Percentiles rank a stretch among this genome's conserved stretches.
phyloP scores from a whole-genome alignment of 1,284 basidiomycete genomes.

The Microbotryomycetes sp. region DNA sequence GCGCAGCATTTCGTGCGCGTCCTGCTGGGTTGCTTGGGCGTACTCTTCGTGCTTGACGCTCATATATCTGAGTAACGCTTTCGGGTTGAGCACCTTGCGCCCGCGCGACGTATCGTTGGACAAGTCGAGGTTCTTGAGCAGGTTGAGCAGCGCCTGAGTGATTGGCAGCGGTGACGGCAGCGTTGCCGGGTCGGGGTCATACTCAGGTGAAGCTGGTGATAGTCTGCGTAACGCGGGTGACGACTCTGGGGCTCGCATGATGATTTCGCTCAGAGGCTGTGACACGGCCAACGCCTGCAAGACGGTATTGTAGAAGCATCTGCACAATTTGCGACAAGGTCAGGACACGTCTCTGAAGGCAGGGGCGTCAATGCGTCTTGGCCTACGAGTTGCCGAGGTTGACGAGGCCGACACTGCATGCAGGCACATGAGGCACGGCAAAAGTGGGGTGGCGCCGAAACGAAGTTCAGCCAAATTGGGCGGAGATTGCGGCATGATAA shows the following conservation, averaged over 20 bases:
- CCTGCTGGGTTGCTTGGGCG: conserved; percentile 73
- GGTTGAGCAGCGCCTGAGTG: conserved; percentile 28
- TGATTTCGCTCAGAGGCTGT: conserved; percentile 33
- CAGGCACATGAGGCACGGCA: neutral
- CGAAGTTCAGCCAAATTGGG: too few relatives aligned
- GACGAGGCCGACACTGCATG: conserved; percentile 33
- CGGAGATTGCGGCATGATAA: too few relatives aligned
- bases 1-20: conserved; percentile 84
- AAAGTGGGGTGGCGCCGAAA: too few relatives aligned
- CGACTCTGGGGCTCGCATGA: conserved; percentile 29
- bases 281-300: conserved; percentile 38
- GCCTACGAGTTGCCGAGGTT: conserved; percentile 35
- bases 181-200: conserved; percentile 28
- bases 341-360: neutral
- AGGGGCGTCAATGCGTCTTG: too few relatives aligned
- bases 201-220: conserved; percentile 17
- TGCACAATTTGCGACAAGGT: conserved; percentile 1
- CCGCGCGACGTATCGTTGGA: conserved; percentile 34
- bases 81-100: conserved; percentile 38
- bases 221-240: conserved; percentile 31
- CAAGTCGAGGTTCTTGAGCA: conserved; percentile 21
- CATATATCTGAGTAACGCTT: conserved; percentile 56
- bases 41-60: conserved; percentile 88
- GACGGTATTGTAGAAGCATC: conserved; percentile 40
- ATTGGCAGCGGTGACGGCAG: conserved; percentile 33